Evolutionary conservation across 2,329 filamentous ascomycete genomes (phyloP), one percentile per base, ranked within the genome.

Genomic region (Aspergillus costaricaensis): DNA sequence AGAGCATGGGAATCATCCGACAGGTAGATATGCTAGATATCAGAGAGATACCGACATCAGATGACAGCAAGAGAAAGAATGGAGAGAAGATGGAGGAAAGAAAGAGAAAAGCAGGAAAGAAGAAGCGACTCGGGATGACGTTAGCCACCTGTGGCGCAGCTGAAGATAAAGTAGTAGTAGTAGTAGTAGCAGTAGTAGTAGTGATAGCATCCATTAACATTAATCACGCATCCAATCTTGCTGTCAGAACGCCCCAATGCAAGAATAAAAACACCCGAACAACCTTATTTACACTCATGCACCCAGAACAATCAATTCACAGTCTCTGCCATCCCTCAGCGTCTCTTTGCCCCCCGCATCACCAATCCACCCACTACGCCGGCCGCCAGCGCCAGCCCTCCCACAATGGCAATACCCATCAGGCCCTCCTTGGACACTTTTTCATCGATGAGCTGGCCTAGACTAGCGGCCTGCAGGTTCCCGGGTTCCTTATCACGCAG

Each of bases 401-500:
- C 94, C 47, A 98, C 87, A 74, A 99, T 98, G 47, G 95, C 95
- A 59, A 96, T 92, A 48, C 95, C 95, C 81, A 98, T 85, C 64
- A 99, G 77, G 0, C 95, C 95, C 79, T 99, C 95, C 81, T 89
- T 96, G 58, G 92, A 90, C 62, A 99, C 95, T 81, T 93, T 96
- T 74, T 98, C 94, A 76, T 99, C 94, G 71, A 99, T 96, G 75
- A 98, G 81, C 49, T 88, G 85, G 70, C 91, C 88, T 77, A 99
- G 80, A 77, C 96, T 96, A 58, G 88, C 84, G 25, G 94, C 92
- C 79, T 99, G 95, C 72, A 97, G 79, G 77, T 98, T 99, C 50
- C 86, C 87, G 8, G 92, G 92, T 80, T 99, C 95, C 75, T 94
- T 89, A 64, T 97, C 92, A 57, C 98, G 80, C 63, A 99, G 82